Percentiles rank a stretch among this genome's conserved stretches.
These are phyloP conservation scores for Brassica balearica DNA, from an alignment of 441 rosid genomes.

Conservation along the genomic window DNA sequence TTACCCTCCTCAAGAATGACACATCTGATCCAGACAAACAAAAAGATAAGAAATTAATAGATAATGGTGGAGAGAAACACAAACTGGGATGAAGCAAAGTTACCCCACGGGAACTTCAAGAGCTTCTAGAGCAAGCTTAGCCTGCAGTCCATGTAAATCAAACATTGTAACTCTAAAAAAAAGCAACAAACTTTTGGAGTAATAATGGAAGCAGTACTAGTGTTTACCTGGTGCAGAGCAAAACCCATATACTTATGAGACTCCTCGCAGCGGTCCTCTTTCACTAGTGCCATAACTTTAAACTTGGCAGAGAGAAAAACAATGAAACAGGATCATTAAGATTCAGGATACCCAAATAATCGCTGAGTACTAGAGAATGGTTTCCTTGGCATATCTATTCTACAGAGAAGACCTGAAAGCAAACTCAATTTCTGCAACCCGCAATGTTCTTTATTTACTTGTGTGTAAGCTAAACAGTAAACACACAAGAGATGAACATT, in stretches of 20 bases:
- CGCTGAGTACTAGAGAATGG: neutral
- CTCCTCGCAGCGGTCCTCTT: constrained; percentile 34
- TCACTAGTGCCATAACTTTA: constrained; percentile 48
- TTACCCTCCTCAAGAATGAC: constrained; percentile 73
- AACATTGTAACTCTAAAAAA: constrained; percentile 3
- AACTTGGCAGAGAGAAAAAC: neutral
- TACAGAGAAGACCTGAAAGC: neutral
- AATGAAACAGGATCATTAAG: neutral
- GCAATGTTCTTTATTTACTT: neutral
- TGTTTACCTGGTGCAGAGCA: constrained; percentile 65
- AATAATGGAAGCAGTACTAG: neutral
- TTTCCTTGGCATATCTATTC: neutral
- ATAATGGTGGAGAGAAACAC: neutral
- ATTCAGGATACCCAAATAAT: neutral
- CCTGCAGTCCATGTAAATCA: constrained; percentile 46
- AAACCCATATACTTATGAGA: constrained; percentile 61
- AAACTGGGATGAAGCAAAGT: neutral
- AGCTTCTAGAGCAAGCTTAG: constrained; percentile 69
- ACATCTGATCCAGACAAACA: constrained; percentile 56
- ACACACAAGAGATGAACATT: neutral
- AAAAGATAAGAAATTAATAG: neutral
- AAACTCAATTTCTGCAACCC: neutral
- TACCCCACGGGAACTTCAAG: constrained; percentile 93
- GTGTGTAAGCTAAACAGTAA: neutral
- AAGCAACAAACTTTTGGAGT: neutral